Evolutionary conservation across 2,329 filamentous ascomycete species (phyloP), one percentile per base, ranked within the genome.

Genomic region (Cordyceps cateniannulata): DNA sequence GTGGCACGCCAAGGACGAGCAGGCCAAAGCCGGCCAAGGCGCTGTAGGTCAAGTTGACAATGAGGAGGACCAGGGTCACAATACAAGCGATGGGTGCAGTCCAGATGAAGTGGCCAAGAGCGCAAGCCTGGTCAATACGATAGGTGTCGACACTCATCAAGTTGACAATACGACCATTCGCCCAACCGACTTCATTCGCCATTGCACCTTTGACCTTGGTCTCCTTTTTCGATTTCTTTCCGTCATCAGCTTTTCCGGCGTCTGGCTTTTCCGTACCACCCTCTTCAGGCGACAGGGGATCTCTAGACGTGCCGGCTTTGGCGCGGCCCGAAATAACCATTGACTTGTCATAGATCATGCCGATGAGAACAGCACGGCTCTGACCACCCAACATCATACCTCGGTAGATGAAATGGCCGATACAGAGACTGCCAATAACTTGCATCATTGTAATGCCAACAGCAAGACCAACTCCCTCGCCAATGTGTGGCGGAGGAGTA

Each of bases 61-160:
- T 69, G 3, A 99, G 83, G 14, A 98, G 77, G 22, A 88, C 81
- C 16, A 97, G 81, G 0, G 92, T 95, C 65, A 97, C 79, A 54
- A 95, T 70, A 62, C 92, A 87, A 25, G 88, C 81, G 44, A 97
- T 77, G 0, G 93, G 93, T 0, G 91, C 85, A 1, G 90, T 91
- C 95, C 95, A 99, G 24, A 90, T 79, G 77, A 97, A 84, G 72
- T 99, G 95, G 74, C 97, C 93, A 73, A 97, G 82, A 47, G 90
- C 91, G 44, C 85, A 91, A 1, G 92, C 92, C 70, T 92, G 89
- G 68, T 98, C 93, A 63, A 99, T 81, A 66, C 93, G 91, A 73
- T 96, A 96, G 0, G 93, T 96, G 71, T 98, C 93, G 49, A 95
- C 91, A 63, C 91, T 93, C 93, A 98, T 97, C 66, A 98, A 71